These are phyloP conservation scores for Gleditsia sinensis DNA, from an alignment of 306 rosid species.

Conservation along the genomic window DNA sequence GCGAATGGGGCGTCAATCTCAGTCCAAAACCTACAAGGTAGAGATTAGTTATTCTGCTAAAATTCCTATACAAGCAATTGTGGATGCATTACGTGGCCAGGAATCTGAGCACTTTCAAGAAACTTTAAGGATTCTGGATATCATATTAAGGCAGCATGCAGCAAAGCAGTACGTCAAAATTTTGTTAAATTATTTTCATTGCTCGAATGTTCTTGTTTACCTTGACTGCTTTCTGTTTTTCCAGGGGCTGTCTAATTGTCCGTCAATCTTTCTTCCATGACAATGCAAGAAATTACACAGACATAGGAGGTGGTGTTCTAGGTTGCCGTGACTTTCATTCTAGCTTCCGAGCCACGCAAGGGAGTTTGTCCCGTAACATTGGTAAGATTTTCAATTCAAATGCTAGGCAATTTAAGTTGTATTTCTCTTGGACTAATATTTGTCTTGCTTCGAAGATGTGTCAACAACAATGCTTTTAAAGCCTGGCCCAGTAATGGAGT, in stretches of 20 bases:
- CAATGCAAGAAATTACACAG: constrained; percentile 29
- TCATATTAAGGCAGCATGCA: constrained; percentile 51
- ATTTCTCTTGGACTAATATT: neutral
- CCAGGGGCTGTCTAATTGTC: constrained; percentile 54
- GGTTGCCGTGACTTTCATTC: constrained; percentile 59
- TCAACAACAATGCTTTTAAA: constrained; percentile 51
- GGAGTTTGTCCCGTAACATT: constrained; percentile 48
- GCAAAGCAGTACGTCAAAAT: constrained; percentile 45
- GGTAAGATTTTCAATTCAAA: constrained; percentile 33
- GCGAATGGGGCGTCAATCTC: constrained; percentile 34
- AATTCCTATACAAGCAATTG: constrained; percentile 47
- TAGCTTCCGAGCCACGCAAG: constrained; percentile 51
- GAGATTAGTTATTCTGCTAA: constrained; percentile 34
- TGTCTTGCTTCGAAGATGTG: constrained; percentile 38
- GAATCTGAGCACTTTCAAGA: constrained; percentile 42
- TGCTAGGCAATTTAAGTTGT: neutral
- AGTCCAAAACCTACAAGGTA: constrained; percentile 37
- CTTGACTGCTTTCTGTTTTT: neutral
- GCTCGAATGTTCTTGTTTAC: neutral
- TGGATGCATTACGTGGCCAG: constrained; percentile 38
- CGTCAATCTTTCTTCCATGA: constrained; percentile 58
- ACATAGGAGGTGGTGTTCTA: constrained; percentile 48
- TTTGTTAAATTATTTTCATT: neutral
- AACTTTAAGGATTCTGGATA: constrained; percentile 43
- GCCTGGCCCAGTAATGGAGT: constrained; percentile 54